Percentiles rank a stretch among this genome's conserved stretches.
Evolutionary conservation across 495 filamentous ascomycete genomes (phyloP).

Genomic region (Cladorrhinum samala): DNA sequence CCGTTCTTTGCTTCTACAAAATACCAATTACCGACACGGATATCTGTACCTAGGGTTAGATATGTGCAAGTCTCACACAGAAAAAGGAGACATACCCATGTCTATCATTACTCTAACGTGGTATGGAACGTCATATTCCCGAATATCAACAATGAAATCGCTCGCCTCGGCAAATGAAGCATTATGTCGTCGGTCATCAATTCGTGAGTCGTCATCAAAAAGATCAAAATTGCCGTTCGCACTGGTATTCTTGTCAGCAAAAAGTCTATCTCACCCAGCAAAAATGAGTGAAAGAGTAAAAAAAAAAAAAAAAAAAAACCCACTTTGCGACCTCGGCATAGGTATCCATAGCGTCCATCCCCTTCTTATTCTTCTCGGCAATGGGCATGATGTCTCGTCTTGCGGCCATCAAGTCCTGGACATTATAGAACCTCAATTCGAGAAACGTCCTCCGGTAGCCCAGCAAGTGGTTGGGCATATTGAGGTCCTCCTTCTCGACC

Average conservation of each 20-base stretch:
- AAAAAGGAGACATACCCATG: constrained; percentile 53
- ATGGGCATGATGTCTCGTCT: constrained; percentile 79
- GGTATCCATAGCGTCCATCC: constrained; percentile 91
- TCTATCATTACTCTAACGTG: constrained; percentile 98
- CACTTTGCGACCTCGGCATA: constrained; percentile 94
- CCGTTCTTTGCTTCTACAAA: constrained; percentile 92
- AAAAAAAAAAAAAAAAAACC: constrained; percentile 26
- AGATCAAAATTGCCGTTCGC: constrained; percentile 87
- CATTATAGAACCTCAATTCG: constrained; percentile 80
- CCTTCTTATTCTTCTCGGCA: constrained; percentile 94
- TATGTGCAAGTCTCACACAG: neutral
- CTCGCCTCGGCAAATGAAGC: constrained; percentile 75
- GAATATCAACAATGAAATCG: constrained; percentile 97
- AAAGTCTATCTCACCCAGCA: too few species aligned
- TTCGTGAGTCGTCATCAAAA: constrained; percentile 88
- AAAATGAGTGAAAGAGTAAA: too few species aligned
- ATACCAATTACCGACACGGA: constrained; percentile 97
- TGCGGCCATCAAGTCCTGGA: constrained; percentile 74
- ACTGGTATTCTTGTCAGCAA: constrained; percentile 40
- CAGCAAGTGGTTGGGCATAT: constrained; percentile 92
- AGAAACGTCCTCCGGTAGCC: constrained; percentile 85
- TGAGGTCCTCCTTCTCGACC: constrained; percentile 87
- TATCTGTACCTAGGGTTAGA: constrained; percentile 54
- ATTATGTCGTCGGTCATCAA: constrained; percentile 78
- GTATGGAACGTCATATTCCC: constrained; percentile 98